Base-by-base conservation (phyloP, 495 filamentous ascomycete genomes). In the Acidiella bohemica region DNA sequence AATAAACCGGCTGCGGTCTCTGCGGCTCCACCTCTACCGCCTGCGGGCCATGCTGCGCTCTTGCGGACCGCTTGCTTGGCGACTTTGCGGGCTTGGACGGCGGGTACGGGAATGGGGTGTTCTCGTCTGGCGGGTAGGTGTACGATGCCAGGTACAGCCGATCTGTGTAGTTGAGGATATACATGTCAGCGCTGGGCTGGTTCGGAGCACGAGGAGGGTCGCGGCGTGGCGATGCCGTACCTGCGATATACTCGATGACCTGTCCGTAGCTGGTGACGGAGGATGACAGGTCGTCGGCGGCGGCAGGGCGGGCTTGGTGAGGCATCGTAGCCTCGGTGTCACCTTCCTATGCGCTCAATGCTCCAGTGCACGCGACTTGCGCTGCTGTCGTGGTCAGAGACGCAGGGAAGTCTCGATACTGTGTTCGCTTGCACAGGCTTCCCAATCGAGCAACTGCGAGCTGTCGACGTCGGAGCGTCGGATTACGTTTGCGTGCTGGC, bases 121-220 rank as follows among this genome's bases (percentile, higher is more conserved):
- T 68, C 26, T 71, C 73, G 42, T 74, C 76, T 18, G 90, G 90
- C 12, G 82, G 62, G 41, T 83, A 75, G 31, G 84, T 78, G 57
- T 95, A 99, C 33, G 86, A 82, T 42, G 84, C 92, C 40, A 96
- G 75, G 59, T 96, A 99, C 21, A 99, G 71, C 29, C 86, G 86
- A 61, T 94, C 90, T 95, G 62, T 1, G 33, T 14, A 39, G 9
- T 44, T 14, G 37, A 19, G 31, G 25, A 41, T 25, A 39, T 23
- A 17, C 39, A 34, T 50, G 47, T 47, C 42, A 39, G 58, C 65
- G 28, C 44, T 39, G 20, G 10, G 32, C 32, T n/a, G n/a, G n/a
- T n/a, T n/a, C n/a, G n/a, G n/a, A n/a, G n/a, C n/a, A n/a, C n/a
- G n/a, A n/a, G n/a, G n/a, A n/a, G n/a, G n/a, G n/a, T n/a, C n/a